phyloP scores from a whole-genome alignment of 1,284 basidiomycete genomes.

The Caloboletus firmus region DNA sequence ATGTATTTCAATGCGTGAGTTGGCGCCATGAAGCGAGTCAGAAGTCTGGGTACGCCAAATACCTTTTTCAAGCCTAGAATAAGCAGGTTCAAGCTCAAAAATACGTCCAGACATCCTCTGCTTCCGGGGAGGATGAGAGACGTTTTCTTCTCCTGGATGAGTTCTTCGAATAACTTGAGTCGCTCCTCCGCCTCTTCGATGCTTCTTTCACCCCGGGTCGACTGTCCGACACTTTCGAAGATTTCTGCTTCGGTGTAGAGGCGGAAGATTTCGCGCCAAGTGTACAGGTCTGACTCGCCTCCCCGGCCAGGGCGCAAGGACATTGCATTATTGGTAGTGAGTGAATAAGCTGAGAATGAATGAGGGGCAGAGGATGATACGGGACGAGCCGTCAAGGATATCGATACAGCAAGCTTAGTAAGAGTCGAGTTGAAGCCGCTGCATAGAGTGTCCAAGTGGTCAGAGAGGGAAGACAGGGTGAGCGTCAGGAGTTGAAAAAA shows the following conservation, averaged over 20 bases:
- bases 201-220: slow-evolving; percentile 70
- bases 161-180: slow-evolving; percentile 67
- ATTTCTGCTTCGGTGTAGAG: slow-evolving; percentile 87
- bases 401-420: slow-evolving; percentile 54
- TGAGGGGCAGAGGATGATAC: slow-evolving; percentile 42
- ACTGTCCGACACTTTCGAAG: slow-evolving; percentile 80
- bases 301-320: slow-evolving; percentile 27
- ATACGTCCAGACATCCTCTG: slow-evolving; percentile 69
- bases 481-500: slow-evolving; percentile 82
- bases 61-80: slow-evolving; percentile 87
- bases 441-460: slow-evolving; percentile 63
- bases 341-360: slow-evolving; percentile 50
- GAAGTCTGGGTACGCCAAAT: slow-evolving; percentile 9
- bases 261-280: slow-evolving; percentile 90
- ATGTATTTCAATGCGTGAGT: not conserved
- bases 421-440: slow-evolving; percentile 67
- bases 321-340: slow-evolving; percentile 43
- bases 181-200: slow-evolving; percentile 75
- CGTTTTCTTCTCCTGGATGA: slow-evolving; percentile 56
- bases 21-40: not conserved
- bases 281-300: slow-evolving; percentile 73
- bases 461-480: slow-evolving; percentile 69
- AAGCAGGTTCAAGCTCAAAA: slow-evolving; percentile 79
- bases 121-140: slow-evolving; percentile 68
- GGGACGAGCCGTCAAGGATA: slow-evolving; percentile 63